Percentiles rank a stretch among this genome's conserved stretches.
These are phyloP conservation scores for Magnolia officinalis DNA, from an alignment of 164 flowering plant species.

Conservation along the genomic window DNA sequence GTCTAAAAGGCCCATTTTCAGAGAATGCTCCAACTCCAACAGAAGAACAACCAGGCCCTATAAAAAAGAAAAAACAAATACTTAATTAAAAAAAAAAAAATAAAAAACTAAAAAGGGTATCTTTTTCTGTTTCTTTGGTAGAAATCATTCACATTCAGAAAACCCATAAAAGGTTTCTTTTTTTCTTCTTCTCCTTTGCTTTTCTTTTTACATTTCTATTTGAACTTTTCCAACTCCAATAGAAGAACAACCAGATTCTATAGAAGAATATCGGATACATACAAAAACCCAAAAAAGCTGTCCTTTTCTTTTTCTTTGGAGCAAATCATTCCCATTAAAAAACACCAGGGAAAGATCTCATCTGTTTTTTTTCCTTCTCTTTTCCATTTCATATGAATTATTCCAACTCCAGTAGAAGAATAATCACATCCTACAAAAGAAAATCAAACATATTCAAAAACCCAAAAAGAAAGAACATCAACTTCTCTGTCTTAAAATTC, in stretches of 20 bases:
- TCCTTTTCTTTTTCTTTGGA: neutral
- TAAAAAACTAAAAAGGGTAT: neutral
- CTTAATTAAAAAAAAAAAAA: neutral
- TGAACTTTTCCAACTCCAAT: too few relatives aligned
- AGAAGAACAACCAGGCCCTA: constrained; percentile 60
- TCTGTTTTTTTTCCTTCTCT: neutral
- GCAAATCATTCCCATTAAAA: neutral
- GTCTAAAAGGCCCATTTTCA: constrained; percentile 58
- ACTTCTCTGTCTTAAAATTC: neutral
- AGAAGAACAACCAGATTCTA: constrained; percentile 35
- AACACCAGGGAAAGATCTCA: neutral
- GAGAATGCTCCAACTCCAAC: constrained; percentile 51
- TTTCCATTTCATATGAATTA: too few relatives aligned
- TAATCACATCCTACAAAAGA: neutral
- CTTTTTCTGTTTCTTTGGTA: neutral
- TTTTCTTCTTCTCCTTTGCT: neutral
- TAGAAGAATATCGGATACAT: neutral
- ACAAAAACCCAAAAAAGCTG: neutral
- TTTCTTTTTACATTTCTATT: neutral
- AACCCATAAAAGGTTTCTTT: neutral
- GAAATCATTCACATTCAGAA: neutral
- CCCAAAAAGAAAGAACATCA: neutral
- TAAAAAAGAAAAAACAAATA: neutral
- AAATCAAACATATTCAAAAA: neutral
- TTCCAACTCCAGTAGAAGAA: too few relatives aligned